These are phyloP conservation scores for Castanospermum australe DNA, from an alignment of 306 rosid species.

Conservation along the genomic window DNA sequence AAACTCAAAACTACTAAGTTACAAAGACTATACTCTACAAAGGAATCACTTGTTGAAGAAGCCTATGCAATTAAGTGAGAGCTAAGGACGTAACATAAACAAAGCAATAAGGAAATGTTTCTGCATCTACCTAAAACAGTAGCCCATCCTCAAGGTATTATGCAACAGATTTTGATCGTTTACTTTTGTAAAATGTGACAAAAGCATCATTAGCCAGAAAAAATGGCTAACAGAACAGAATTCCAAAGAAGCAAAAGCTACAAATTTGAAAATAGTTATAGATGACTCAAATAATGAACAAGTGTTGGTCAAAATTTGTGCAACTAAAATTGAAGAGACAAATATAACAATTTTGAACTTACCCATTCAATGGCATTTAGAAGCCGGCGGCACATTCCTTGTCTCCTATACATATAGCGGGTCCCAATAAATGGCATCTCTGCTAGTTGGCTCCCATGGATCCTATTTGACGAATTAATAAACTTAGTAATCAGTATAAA, in stretches of 20 bases:
- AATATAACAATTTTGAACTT: slow-evolving; percentile 33
- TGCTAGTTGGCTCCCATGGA: slow-evolving; percentile 80
- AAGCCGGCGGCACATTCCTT: slow-evolving; percentile 96
- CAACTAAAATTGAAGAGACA: slow-evolving; percentile 16
- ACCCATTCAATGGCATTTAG: slow-evolving; percentile 74
- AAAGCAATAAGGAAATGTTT: too few relatives aligned
- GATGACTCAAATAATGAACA: background rate
- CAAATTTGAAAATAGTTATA: background rate
- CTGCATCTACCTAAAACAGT: background rate
- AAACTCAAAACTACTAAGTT: too few relatives aligned
- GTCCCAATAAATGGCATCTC: slow-evolving; percentile 99
- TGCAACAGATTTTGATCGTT: background rate
- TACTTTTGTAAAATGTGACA: background rate
- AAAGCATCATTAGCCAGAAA: background rate
- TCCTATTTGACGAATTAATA: slow-evolving; percentile 54
- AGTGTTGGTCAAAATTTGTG: background rate
- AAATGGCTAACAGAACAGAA: background rate
- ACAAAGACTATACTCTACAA: too few relatives aligned
- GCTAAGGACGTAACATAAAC: too few relatives aligned
- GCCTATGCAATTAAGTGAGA: too few relatives aligned
- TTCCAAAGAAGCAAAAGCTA: background rate
- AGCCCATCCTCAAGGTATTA: background rate
- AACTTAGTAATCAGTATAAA: slow-evolving; percentile 5
- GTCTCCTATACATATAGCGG: slow-evolving; percentile 85
- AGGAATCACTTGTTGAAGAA: too few relatives aligned